Conservation (phyloP, 441 rosid genomes). For the Croton setiger region DNA sequence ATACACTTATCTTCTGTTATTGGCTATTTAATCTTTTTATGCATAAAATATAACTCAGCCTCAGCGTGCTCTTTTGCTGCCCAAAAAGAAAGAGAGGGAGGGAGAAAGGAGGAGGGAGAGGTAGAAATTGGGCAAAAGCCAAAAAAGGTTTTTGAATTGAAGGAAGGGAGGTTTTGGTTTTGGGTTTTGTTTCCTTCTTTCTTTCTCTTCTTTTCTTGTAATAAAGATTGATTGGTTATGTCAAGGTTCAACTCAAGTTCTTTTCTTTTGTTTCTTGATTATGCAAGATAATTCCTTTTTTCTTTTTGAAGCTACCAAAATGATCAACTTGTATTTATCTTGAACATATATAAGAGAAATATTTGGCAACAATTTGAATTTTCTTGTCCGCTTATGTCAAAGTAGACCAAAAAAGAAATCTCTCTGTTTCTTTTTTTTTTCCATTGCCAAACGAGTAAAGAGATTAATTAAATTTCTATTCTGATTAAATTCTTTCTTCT, state of each 20-base stretch:
- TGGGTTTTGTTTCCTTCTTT: background rate
- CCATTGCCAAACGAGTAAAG: background rate
- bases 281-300: background rate
- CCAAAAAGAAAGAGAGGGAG: background rate
- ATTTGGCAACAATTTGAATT: constrained; percentile 4
- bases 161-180: background rate
- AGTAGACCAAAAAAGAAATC: background rate
- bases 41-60: constrained; percentile 7
- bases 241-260: constrained; percentile 10
- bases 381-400: constrained; percentile 17
- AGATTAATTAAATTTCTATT: background rate
- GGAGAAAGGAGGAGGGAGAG: background rate
- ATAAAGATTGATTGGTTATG: constrained; percentile 16
- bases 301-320: background rate
- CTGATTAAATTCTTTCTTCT: background rate
- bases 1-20: constrained; percentile 8
- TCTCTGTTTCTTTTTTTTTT: background rate
- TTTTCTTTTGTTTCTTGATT: background rate
- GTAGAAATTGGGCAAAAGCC: constrained; percentile 5
- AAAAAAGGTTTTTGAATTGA: background rate
- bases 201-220: background rate
- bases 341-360: background rate
- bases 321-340: background rate
- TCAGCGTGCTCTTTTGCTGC: constrained; percentile 20
- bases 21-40: constrained; percentile 18